Percentiles rank a stretch among this genome's conserved stretches.
Conservation (phyloP, 495 filamentous ascomycete species). For the Neurospora terricola region DNA sequence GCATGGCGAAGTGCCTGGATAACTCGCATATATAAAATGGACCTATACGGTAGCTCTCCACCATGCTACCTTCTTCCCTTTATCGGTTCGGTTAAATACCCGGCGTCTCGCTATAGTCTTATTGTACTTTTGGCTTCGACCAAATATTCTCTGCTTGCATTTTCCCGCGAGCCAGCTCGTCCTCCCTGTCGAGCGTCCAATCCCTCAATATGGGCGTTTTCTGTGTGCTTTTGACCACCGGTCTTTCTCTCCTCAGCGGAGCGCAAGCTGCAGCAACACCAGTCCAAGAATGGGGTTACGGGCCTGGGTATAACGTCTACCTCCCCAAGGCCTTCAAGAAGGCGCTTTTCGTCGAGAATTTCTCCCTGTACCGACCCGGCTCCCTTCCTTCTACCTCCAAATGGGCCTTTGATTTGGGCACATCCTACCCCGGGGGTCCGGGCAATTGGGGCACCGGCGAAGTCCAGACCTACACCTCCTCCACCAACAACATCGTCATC, state of each 20-base stretch:
- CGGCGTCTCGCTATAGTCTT: background rate
- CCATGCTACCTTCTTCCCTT: background rate
- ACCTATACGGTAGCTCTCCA: background rate
- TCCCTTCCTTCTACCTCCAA: constrained; percentile 8
- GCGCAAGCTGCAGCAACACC: background rate
- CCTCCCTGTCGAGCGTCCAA: background rate
- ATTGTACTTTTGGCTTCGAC: background rate
- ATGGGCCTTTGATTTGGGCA: constrained; percentile 19
- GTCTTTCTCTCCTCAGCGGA: background rate
- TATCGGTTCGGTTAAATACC: background rate
- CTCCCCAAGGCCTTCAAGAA: constrained; percentile 6
- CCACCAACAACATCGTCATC: constrained; percentile 15
- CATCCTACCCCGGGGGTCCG: constrained; percentile 21
- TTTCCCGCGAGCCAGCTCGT: background rate
- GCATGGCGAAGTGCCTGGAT: background rate
- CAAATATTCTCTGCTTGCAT: background rate
- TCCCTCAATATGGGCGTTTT: background rate
- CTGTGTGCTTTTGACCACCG: background rate
- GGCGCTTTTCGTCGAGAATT: constrained; percentile 11
- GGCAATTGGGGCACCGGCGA: constrained; percentile 24
- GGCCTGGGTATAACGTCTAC: background rate
- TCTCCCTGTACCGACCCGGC: constrained; percentile 1
- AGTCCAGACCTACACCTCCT: constrained; percentile 18
- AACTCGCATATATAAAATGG: background rate
- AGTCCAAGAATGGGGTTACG: background rate